These are phyloP conservation scores for Phytophthora pluvialis DNA, from an alignment of 352 stramenopile genomes.

Conservation along the genomic window DNA sequence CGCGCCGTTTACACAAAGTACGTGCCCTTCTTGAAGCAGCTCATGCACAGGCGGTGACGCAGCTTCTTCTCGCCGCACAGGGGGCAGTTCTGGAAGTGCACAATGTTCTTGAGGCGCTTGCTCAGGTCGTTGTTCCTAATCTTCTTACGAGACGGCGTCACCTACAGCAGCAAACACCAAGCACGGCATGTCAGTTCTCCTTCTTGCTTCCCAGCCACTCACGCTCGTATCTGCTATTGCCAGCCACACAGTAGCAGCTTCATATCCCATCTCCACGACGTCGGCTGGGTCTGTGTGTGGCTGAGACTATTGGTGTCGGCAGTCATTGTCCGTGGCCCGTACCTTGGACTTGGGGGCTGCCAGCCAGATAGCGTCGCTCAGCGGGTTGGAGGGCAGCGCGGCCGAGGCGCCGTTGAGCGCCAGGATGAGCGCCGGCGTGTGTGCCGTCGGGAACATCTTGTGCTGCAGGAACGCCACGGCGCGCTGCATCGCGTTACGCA, in stretches of 20 bases:
- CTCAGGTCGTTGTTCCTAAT: constrained; percentile 89
- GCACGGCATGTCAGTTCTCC: constrained; percentile 7
- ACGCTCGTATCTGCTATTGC: background rate
- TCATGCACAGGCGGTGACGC: constrained; percentile 90
- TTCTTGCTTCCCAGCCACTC: background rate
- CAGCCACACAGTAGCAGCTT: constrained; percentile 3
- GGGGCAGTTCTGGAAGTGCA: constrained; percentile 88
- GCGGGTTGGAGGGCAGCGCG: constrained; percentile 50
- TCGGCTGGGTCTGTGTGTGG: background rate
- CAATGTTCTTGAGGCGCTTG: constrained; percentile 91
- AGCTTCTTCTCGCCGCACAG: constrained; percentile 90
- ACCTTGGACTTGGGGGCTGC: constrained; percentile 90
- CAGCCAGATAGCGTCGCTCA: constrained; percentile 81
- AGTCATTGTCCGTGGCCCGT: constrained; percentile 8
- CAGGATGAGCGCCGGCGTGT: constrained; percentile 39
- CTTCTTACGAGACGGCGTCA: constrained; percentile 86
- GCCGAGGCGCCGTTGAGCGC: constrained; percentile 42
- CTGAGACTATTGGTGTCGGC: background rate
- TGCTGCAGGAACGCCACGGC: constrained; percentile 66
- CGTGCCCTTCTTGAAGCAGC: constrained; percentile 92
- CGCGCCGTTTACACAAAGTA: constrained; percentile 80
- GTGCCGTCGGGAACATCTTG: constrained; percentile 46
- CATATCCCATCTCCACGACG: background rate
- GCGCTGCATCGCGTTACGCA: constrained; percentile 76
- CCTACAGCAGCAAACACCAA: constrained; percentile 44